Evolutionary conservation across 192 early-diverging fungal genomes (phyloP).

Genomic region (Dimargaris cristalligena): DNA sequence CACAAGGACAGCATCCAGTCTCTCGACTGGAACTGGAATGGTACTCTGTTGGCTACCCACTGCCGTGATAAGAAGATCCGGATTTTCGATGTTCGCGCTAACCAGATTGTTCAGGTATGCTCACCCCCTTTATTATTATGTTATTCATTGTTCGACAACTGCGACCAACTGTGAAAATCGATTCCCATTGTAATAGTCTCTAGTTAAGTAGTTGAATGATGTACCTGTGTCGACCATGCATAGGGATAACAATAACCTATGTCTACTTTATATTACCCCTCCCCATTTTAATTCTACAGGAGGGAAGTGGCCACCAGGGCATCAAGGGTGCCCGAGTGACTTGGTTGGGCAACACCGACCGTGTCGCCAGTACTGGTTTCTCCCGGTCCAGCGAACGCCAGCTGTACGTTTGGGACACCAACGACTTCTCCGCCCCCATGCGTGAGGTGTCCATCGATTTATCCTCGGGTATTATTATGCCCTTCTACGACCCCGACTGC

Average conservation of each 20-base stretch:
- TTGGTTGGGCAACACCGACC: constrained; percentile 67
- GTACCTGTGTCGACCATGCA: too few relatives aligned
- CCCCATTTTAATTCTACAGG: too few relatives aligned
- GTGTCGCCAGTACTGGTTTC: constrained; percentile 88
- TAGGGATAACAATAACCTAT: too few relatives aligned
- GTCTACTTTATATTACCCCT: too few relatives aligned
- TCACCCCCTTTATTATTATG: not conserved
- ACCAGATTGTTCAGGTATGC: constrained; percentile 49
- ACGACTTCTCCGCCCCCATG: constrained; percentile 47
- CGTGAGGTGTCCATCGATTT: constrained; percentile 69
- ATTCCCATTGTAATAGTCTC: too few relatives aligned
- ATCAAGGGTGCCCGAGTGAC: constrained; percentile 90
- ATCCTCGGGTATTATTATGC: constrained; percentile 90
- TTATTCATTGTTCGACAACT: constrained; percentile 5
- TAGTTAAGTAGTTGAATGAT: too few relatives aligned
- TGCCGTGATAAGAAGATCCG: constrained; percentile 95
- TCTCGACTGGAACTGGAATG: constrained; percentile 76
- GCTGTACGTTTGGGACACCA: constrained; percentile 74
- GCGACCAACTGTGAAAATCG: too few relatives aligned
- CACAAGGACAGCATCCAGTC: constrained; percentile 87
- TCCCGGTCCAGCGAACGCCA: constrained; percentile 88
- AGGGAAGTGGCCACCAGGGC: constrained; percentile 78
- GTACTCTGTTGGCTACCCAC: constrained; percentile 67
- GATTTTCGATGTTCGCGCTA: constrained; percentile 80
- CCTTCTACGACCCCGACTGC: constrained; percentile 83